Evolutionary conservation across 2,329 filamentous ascomycete genomes (phyloP).

Genomic region (Ustulina deusta): DNA sequence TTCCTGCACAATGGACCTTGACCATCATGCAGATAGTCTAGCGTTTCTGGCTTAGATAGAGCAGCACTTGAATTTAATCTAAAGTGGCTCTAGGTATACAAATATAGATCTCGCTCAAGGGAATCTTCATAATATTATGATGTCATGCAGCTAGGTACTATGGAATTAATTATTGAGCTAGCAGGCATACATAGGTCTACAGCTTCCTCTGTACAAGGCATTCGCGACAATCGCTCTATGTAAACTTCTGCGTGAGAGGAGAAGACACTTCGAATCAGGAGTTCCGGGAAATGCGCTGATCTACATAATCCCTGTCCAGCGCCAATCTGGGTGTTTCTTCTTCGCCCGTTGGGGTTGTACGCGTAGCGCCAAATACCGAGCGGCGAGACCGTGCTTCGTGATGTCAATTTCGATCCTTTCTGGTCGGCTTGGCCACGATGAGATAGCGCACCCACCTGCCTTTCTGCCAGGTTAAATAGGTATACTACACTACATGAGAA

Average conservation of each 20-base stretch:
- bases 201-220: neutral
- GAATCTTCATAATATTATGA: neutral
- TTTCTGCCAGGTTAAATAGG: neutral
- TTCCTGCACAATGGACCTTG: neutral
- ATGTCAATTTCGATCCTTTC: neutral
- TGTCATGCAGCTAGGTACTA: neutral
- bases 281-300: conserved; percentile 51
- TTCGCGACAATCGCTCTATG: too few species aligned
- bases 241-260: conserved; percentile 44
- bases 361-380: conserved; percentile 35
- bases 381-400: conserved; percentile 14
- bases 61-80: neutral
- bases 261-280: conserved; percentile 45
- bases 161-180: neutral
- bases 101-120: neutral
- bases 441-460: neutral
- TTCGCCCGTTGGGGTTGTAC: conserved; percentile 27
- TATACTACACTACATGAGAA: too few species aligned
- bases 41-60: neutral
- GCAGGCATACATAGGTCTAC: neutral
- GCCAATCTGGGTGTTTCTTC: conserved; percentile 16
- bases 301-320: conserved; percentile 49
- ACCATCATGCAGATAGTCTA: too few species aligned
- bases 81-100: too few species aligned
- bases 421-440: neutral